Base-by-base conservation (phyloP, 2,329 filamentous ascomycete genomes). In the Calonectria multiphialidica region DNA sequence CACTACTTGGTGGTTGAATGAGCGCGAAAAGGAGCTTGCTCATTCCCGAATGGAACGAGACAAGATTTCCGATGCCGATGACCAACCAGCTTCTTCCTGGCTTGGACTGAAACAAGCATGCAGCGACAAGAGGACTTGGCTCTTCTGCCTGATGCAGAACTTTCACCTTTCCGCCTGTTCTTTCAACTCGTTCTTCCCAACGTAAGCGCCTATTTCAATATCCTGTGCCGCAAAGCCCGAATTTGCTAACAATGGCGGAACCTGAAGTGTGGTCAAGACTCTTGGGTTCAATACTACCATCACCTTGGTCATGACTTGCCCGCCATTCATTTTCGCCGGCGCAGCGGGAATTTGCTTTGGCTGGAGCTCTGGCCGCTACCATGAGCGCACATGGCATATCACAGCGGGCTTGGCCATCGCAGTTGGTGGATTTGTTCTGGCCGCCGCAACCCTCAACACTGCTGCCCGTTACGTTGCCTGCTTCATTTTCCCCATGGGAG, bases 111-210 rank as follows among this genome's bases (percentile, higher is more conserved):
- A 86, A 76, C 84, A 88, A 71, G 88, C 88, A 0, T 82, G 84
- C 66, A 78, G 77, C 15, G 89, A 91, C 71, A 87, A 86, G 74
- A 84, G 87, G 65, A 86, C 88, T 0, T 90, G 88, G 85, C 78
- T 90, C 3, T 87, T 90, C 73, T 86, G 85, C 6, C 81, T 90
- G 42, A 90, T 90, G 88, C 87, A 89, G 74, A 89, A 90, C 78
- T 87, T 89, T 77, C 88, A 90, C 77, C 80, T 90, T 15, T 87
- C 86, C 1, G 87, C 88, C 1, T 88, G 82, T 63, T 82, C 82
- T 0, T 85, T 85, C 75, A 89, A 85, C 71, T 85, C 86, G 0
- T 90, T 90, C 81, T 84, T 84, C 69, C 82, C 83, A 0, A 83
- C 82, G 81, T 83, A 66, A 77, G 80, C 78, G 3, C 9, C 28